These are phyloP conservation scores for Poa annua DNA, from an alignment of 176 grass and related monocot species.

Conservation along the genomic window DNA sequence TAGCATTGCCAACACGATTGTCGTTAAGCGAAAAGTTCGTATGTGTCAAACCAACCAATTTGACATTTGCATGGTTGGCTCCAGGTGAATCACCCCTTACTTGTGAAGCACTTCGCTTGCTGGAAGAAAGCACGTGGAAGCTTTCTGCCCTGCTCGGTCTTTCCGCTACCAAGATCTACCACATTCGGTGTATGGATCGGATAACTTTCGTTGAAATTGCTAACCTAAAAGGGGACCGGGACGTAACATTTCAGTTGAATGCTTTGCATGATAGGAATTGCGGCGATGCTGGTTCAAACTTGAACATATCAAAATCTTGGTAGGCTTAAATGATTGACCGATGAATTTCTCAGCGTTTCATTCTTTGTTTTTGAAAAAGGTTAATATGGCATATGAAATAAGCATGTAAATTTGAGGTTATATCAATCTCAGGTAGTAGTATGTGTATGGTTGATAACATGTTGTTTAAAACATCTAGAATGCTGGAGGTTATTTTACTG, in stretches of 20 bases:
- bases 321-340: conserved; percentile 14
- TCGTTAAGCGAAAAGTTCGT: conserved; percentile 45
- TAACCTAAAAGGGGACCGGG: conserved; percentile 65
- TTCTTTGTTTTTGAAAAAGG: conserved; percentile 5
- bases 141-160: conserved; percentile 47
- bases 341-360: conserved; percentile 29
- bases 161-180: conserved; percentile 31
- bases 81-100: conserved; percentile 50
- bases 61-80: conserved; percentile 50
- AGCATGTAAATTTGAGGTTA: conserved; percentile 26
- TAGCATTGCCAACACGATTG: conserved; percentile 43
- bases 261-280: conserved; percentile 45
- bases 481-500: conserved; percentile 14
- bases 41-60: conserved; percentile 53
- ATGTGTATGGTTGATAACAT: conserved; percentile 24
- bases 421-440: conserved; percentile 1
- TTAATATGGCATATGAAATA: conserved; percentile 13
- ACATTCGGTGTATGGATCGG: conserved; percentile 1
- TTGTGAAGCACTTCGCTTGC: conserved; percentile 56
- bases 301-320: conserved; percentile 37
- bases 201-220: conserved; percentile 55
- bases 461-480: conserved; percentile 30
- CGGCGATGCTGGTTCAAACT: conserved; percentile 41
- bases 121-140: conserved; percentile 44
- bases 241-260: conserved; percentile 75